Base-by-base conservation (phyloP, 2,329 filamentous ascomycete species). In the Alternaria brassicae region DNA sequence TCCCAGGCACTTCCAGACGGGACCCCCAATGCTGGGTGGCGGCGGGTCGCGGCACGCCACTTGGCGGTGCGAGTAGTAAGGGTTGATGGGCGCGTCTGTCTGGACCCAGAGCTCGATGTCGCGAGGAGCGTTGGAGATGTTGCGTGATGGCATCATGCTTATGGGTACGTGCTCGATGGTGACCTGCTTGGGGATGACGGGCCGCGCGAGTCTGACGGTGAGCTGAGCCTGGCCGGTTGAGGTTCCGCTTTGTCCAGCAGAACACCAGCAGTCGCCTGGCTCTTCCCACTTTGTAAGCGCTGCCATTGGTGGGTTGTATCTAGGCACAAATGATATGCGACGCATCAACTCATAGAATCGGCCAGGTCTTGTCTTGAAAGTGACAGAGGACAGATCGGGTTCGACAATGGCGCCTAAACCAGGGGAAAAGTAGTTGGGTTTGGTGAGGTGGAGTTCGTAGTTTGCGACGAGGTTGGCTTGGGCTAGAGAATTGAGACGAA, bases 181-280 rank as follows among this genome's bases (percentile, higher is more conserved):
- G 53, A 83, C 56, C 32, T 76, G 69, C 5, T 69, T 70, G 2
- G 81, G 80, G 49, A 66, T 73, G 56, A 83, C 73, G 2, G 67
- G 65, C 6, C 72, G 68, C 4, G 70, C 61, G 15, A 81, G 70
- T 13, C 70, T 57, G 17, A 96, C 85, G 8, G 85, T 86, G 15
- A 98, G 80, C 53, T 87, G 85, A 2, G 88, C 86, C 36, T 87
- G 86, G 48, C 84, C 82, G 7, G 82, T 82, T 15, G 82, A 79
- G 0, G 21, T 47, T 79, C 78, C 3, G 60, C 62, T 23, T 63
- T 67, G 81, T 83, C 44, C 50, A 9, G 81, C 77, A 4, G 89
- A 88, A 76, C 94, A 98, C 91, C 92, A 98, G 77, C 92, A 96
- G 62, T 98, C 91, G 19, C 91, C 91, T 32, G 89, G 85, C 48